Evolutionary conservation across 1,139 yeast genomes (phyloP).

Genomic region (Hyphopichia pseudoburtonii): DNA sequence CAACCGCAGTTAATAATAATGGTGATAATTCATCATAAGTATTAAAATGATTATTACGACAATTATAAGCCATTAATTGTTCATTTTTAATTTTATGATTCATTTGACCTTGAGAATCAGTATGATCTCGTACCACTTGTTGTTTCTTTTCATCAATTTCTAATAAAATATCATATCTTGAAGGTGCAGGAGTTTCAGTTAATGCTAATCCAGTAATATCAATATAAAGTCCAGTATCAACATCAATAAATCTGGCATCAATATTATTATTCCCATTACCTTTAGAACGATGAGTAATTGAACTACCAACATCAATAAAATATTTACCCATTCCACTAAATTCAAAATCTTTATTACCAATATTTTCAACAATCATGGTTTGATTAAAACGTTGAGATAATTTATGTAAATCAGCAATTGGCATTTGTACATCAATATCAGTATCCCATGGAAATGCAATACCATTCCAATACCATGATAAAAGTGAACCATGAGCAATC

Average conservation of each 20-base stretch:
- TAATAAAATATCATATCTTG: conserved; percentile 21
- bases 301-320: conserved; percentile 43
- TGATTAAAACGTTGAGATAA: conserved; percentile 20
- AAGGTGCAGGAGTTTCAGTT: conserved; percentile 35
- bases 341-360: conserved; percentile 14
- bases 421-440: conserved; percentile 27
- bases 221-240: conserved; percentile 71
- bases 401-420: conserved; percentile 20
- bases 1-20: conserved; percentile 28
- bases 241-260: conserved; percentile 80
- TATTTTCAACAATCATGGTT: conserved; percentile 20
- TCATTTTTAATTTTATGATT: conserved; percentile 20
- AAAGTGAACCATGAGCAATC: conserved; percentile 41
- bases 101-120: conserved; percentile 9
- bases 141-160: conserved; percentile 11
- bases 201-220: conserved; percentile 62
- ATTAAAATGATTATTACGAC: conserved; percentile 45
- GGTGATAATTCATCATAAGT: conserved; percentile 32
- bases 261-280: conserved; percentile 59
- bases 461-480: conserved; percentile 28
- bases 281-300: conserved; percentile 31
- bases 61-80: conserved; percentile 37
- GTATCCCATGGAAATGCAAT: conserved; percentile 27
- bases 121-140: conserved; percentile 6
- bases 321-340: conserved; percentile 29